Base-by-base conservation (phyloP, 192 early-diverging fungal genomes). In the Backusella liffmaniae region DNA sequence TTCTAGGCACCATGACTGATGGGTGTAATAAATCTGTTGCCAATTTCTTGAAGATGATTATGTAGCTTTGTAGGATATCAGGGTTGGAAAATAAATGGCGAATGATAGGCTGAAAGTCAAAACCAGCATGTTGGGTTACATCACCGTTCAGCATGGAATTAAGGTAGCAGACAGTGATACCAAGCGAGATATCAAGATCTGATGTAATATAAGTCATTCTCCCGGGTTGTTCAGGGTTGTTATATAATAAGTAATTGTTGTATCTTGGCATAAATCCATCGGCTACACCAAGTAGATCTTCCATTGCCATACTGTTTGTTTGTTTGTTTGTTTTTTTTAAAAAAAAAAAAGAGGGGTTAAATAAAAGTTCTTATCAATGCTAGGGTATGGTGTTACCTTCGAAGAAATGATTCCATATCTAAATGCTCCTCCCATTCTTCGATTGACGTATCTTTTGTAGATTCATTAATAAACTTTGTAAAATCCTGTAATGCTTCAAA, bases 401-500 rank as follows among this genome's bases (percentile, higher is more conserved):
- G 65, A 30, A 75, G 41, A 39, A 79, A 59, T 2, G 36, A 70
- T n/a, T 79, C 42, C 12, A 44, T 51, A 42, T 73, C 78, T 39
- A 79, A 56, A 18, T 62, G 42, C 34, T 74, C 30, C 26, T 79
- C 42, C 78, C 73, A 79, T 35, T 56, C 15, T 56, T 66, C 15
- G 26, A 12, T 37, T 0, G 66, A 44, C 1, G 44, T 56, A 10
- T 66, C 42, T 23, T 41, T 34, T 65, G 78, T 39, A 26, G 76
- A 59, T 8, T 79, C 44, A 36, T 69, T 32, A 0, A 79, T n/a
- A 23, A 74, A 79, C 21, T 73, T 75, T 49, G 78, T 79, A 49
- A 79, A 74, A 9, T 79, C 67, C 5, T 69, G 62, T 4, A 75
- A 16, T 23, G 35, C 67, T 5, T 37, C 34, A 18, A 69, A 72